A percentile compares a stretch with the other conserved stretches of the same genome.
Conservation (phyloP, 2,329 filamentous ascomycete genomes). For the Neurospora crassa region DNA sequence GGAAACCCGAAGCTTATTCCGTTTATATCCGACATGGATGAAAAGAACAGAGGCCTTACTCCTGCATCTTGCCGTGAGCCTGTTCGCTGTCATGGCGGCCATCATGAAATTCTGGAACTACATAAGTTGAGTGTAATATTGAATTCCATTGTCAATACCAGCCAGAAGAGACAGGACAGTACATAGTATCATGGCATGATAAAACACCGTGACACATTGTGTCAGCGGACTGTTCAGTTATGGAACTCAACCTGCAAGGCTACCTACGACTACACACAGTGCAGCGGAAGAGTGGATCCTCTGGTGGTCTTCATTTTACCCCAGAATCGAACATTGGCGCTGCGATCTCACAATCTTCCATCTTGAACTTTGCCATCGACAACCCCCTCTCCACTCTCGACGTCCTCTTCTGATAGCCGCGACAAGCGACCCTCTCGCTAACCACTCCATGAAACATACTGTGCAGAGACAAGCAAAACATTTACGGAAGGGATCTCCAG, state of each 20-base stretch:
- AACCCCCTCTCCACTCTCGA: neutral
- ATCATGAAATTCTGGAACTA: neutral
- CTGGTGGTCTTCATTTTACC: constrained; percentile 4
- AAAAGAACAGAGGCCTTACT: neutral
- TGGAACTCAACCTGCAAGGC: neutral
- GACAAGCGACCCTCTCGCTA: constrained; percentile 3
- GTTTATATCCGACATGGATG: neutral
- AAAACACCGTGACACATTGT: neutral
- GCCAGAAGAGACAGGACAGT: neutral
- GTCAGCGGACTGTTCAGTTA: neutral
- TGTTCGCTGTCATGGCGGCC: neutral
- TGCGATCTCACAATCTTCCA: constrained; percentile 5
- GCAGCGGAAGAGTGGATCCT: constrained; percentile 1
- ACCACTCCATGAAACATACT: neutral
- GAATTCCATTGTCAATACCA: neutral
- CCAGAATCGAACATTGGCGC: constrained; percentile 9
- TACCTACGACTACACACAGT: constrained; percentile 3
- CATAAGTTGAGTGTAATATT: neutral
- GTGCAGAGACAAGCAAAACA: neutral
- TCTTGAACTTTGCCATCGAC: neutral
- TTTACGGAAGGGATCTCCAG: neutral
- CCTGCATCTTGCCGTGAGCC: neutral
- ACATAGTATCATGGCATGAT: neutral
- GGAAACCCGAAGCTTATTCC: neutral
- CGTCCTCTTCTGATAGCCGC: neutral